A percentile compares a stretch with the other conserved stretches of the same genome.
Evolutionary conservation across 2,329 filamentous ascomycete genomes (phyloP).

Genomic region (Cercospora sp.): DNA sequence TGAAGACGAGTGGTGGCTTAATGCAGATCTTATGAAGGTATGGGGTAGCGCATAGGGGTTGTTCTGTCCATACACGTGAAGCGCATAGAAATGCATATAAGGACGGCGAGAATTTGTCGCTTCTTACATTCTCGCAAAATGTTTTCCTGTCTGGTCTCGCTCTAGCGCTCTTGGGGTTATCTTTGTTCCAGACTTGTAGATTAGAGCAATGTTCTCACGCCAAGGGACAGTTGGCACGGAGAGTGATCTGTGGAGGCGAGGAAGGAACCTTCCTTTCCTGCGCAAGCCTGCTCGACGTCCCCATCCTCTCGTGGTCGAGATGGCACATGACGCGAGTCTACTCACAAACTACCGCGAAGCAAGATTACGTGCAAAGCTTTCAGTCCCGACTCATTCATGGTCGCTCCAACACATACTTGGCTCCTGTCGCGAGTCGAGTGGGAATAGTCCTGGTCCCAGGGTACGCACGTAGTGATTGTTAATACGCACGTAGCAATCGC

Average conservation of each 20-base stretch:
- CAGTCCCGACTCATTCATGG: neutral
- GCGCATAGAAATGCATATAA: constrained; percentile 15
- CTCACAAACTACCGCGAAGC: neutral
- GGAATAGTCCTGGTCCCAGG: neutral
- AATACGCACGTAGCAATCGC: neutral
- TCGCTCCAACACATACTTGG: neutral
- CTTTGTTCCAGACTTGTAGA: neutral
- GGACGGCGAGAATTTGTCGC: neutral
- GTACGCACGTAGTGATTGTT: no score
- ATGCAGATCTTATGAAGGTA: constrained; percentile 10
- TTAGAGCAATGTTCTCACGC: neutral
- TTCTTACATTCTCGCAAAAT: neutral
- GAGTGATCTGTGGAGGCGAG: neutral
- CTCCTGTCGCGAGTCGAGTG: neutral
- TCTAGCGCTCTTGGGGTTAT: neutral
- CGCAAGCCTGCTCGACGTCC: neutral
- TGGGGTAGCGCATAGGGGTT: neutral
- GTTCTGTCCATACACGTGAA: constrained; percentile 1
- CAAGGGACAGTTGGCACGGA: neutral
- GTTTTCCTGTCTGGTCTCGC: neutral
- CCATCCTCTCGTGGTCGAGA: neutral
- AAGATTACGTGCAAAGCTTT: neutral
- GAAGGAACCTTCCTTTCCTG: neutral
- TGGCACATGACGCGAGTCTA: neutral
- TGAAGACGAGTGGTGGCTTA: neutral